Evolutionary conservation across 805 yeast species (phyloP).

Genomic region (Lachancea waltii): DNA sequence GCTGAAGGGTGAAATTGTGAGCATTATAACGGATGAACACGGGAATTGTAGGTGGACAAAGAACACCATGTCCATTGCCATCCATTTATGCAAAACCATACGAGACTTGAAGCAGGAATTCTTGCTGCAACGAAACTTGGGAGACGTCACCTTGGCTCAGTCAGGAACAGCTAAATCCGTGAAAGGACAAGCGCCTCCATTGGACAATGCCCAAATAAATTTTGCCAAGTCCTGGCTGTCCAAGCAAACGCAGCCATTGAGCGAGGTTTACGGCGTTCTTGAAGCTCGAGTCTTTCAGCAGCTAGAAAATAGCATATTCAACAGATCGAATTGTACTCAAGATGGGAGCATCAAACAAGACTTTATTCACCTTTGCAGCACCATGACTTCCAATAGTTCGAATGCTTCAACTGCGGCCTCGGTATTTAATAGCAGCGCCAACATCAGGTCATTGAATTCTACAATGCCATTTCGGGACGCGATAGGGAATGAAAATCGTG

Average conservation of each 20-base stretch:
- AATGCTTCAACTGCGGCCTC: conserved; percentile 9
- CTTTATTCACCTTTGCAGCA: conserved; percentile 27
- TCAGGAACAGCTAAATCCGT: conserved; percentile 19
- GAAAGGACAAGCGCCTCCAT: conserved; percentile 7
- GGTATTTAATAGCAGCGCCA: conserved; percentile 3
- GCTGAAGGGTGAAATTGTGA: conserved; percentile 64
- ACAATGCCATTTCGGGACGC: conserved; percentile 2
- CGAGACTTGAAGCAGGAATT: conserved; percentile 27
- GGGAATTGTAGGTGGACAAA: conserved; percentile 90
- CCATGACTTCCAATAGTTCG: conserved; percentile 8
- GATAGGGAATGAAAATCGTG: background rate
- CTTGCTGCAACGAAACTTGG: conserved; percentile 7
- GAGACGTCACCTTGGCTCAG: conserved; percentile 13
- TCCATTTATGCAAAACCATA: conserved; percentile 38
- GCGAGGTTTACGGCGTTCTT: conserved; percentile 68
- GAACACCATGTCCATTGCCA: conserved; percentile 63
- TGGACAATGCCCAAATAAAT: conserved; percentile 31
- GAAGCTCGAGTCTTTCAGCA: conserved; percentile 59
- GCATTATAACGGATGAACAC: conserved; percentile 76
- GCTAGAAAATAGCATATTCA: conserved; percentile 35
- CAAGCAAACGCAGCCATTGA: conserved; percentile 78
- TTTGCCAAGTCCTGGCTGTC: conserved; percentile 75
- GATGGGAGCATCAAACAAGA: conserved; percentile 32
- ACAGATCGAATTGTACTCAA: conserved; percentile 25
- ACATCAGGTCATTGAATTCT: conserved; percentile 5